Base-by-base conservation (phyloP, 257 asterid species). In the Penstemon davidsonii region DNA sequence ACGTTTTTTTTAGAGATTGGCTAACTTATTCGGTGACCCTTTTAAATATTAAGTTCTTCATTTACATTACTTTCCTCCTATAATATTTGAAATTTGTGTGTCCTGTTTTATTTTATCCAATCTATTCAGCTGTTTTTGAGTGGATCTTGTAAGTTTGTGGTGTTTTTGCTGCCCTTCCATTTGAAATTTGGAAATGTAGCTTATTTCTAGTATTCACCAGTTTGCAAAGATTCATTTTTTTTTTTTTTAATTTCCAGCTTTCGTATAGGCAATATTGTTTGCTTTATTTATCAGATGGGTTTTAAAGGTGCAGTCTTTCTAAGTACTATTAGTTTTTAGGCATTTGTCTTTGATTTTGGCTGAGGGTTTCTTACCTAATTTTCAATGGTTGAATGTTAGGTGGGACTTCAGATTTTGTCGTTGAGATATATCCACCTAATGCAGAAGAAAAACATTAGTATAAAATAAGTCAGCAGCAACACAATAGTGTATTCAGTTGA, bases 141-240 rank as follows among this genome's bases (percentile, higher is more conserved):
- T 42, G 53, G 67, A 62, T 62, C 66, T 61, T 61, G 51, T 5
- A n/a, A 15, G 6, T 19, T 60, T 8, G 51, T 18, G 15, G 50
- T 40, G 18, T 44, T 62, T 18, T 6, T 25, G 2, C 33, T 25
- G 33, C 33, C 33, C 33, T 25, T 25, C 1, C 33, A 25, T 25
- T 25, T 25, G 33, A 25, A 25, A 25, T 25, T 25, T 25, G 9
- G 11, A 4, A 45, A 62, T 62, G 67, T 62, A n/a, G 15, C 4
- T 8, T 44, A 15, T 18, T 62, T 44, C 67, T 45, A 18, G 53
- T 61, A 7, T 41, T 10, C 15, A 13, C 18, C 39, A 18, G 54
- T 4, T 62, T 8, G 67, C 6, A 62, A 62, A 62, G 67, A 62
- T 62, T 43, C 54, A 44, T 7, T 43, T 39, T 62, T 62, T 62